Evolutionary conservation across 257 asterid genomes (phyloP).

Genomic region (Solanum corneliomulleri): DNA sequence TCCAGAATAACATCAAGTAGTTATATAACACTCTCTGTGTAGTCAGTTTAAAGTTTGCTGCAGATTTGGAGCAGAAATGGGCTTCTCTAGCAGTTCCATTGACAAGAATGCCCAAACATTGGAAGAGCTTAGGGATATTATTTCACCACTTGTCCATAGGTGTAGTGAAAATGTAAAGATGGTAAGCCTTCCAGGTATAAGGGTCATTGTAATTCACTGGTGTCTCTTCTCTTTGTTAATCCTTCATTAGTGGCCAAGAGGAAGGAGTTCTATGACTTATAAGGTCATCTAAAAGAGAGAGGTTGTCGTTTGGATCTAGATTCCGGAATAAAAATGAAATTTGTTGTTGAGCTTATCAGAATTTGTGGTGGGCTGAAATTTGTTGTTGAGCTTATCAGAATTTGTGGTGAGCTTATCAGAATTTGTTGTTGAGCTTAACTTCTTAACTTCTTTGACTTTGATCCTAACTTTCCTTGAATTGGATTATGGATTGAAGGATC

Average conservation of each 20-base stretch:
- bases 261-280: not conserved
- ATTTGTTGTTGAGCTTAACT: no score
- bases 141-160: slow-evolving; percentile 53
- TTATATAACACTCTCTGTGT: slow-evolving; percentile 51
- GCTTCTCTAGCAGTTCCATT: slow-evolving; percentile 17
- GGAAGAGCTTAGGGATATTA: slow-evolving; percentile 29
- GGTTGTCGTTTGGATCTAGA: no score
- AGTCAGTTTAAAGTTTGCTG: slow-evolving; percentile 37
- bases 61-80: slow-evolving; percentile 19
- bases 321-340: no score
- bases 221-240: slow-evolving; percentile 49
- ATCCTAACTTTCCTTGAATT: no score
- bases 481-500: no score
- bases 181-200: no score
- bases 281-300: no score
- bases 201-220: slow-evolving; percentile 16
- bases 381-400: slow-evolving; percentile 27
- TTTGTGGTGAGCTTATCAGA: slow-evolving; percentile 1
- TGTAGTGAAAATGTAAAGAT: slow-evolving; percentile 22
- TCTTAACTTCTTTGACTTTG: no score
- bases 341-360: slow-evolving; percentile 26
- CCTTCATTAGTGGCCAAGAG: slow-evolving; percentile 35
- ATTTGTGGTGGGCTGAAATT: slow-evolving; percentile 3
- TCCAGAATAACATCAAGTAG: slow-evolving; percentile 59
- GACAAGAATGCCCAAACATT: slow-evolving; percentile 7